Base-by-base conservation (phyloP, 2,329 filamentous ascomycete genomes). In the Pseudogymnoascus sp. region DNA sequence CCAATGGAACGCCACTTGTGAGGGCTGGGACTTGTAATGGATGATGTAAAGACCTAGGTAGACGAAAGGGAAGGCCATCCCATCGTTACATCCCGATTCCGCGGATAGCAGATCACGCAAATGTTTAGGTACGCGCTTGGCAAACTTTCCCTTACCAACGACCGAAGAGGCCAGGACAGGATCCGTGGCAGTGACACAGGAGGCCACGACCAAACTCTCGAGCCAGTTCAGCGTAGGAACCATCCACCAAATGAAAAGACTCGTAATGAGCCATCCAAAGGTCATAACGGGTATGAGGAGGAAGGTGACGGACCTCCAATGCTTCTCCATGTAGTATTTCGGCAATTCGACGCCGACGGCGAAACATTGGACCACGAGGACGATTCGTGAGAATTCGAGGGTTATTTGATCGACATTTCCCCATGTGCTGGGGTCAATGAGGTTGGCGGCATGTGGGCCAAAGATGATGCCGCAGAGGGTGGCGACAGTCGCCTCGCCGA, bases 21-120 rank as follows among this genome's bases (percentile, higher is more conserved):
- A 76, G 4, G 89, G 85, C 68, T 89, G 75, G 28, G 85, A 85
- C 66, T 88, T 80, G 73, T 93, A 96, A 67, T 89, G 85, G 67
- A 97, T 90, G 55, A 97, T 83, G 75, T 97, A 97, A 30, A 97
- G 79, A 0, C 90, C 88, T 30, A 99, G 82, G 73, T 99, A 99
- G 70, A 99, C 85, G 75, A 99, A 99, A 0, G 94, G 94, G 72
- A 99, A 99, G 1, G 94, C 94, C 94, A 99, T 99, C 76, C 94
- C 94, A 74, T 99, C 94, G 81, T 99, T 99, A 78, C 94, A 99
- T 30, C 94, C 94, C 6, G 94, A 99, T 77, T 99, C 94, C 62
- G 92, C 92, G 4, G 94, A 99, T 11, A 99, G 80, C 60, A 99
- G 74, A 77, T 99, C 94, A 81, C 94, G 85, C 77, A 99, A 79